Evolutionary conservation across 108 stramenopile genomes (phyloP), one percentile per base, ranked within the genome.

Genomic region (Cyclotella cryptica): DNA sequence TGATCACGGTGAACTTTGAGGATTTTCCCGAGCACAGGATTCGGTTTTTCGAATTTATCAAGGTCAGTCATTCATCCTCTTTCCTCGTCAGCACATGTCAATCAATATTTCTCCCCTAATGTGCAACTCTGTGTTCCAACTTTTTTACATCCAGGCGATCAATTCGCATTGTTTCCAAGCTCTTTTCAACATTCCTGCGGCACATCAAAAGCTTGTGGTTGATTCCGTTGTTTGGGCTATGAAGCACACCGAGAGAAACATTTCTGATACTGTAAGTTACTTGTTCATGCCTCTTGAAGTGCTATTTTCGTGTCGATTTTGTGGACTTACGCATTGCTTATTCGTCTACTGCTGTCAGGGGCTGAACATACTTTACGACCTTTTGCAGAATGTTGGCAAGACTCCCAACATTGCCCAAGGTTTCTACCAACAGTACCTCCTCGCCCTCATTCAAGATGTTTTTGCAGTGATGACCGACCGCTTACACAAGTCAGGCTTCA

Each of bases 201-300:
- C 92, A 64, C 98, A 98, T 72, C 98, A 98, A 84, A 98, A 99
- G 85, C 87, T 98, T 19, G 98, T 98, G 17, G 94, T 99, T 2
- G 97, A 99, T 80, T 86, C 97, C 27, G 91, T 99, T 69, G 97
- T 99, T 42, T 99, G 98, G 99, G 99, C 98, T 12, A 94, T 99
- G 88, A 99, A 98, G 88, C 98, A 99, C 85, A 98, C 98, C 14
- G 99, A 98, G 80, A 85, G 99, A 58, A 98, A 98, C 73, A 97
- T 98, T 69, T 84, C 94, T 44, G 98, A 97, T 73, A 97, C 96
- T 53, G 89, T 89, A 74, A 76, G 89, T 86, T 22, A n/a, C 57
- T 0, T 59, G 29, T n/a, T 15, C 27, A 21, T 9, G 27, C 18
- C 45, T n/a, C 19, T 35, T 35, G 35, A 35, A 35, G 35, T 35